Percentiles rank a stretch among this genome's conserved stretches.
phyloP scores from a whole-genome alignment of 2,329 filamentous ascomycete species.

The Claviceps sp. region DNA sequence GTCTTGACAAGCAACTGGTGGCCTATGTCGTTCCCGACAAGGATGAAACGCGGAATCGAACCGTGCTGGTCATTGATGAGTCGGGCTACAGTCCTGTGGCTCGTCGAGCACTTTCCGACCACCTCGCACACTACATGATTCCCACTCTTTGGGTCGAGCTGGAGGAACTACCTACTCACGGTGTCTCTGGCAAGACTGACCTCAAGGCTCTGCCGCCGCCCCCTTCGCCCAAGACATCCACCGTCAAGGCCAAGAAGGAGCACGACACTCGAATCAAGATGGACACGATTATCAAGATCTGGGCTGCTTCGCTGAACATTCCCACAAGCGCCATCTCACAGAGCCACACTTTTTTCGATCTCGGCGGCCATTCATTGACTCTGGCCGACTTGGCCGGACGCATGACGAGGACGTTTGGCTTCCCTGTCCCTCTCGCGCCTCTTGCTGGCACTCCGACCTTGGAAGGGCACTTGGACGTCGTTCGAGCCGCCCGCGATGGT shows the following conservation, averaged over 20 bases:
- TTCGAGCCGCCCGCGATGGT: constrained; percentile 58
- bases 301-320: constrained; percentile 58
- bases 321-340: constrained; percentile 47
- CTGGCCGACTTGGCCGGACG: constrained; percentile 66
- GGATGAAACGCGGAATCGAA: constrained; percentile 42
- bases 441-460: constrained; percentile 61
- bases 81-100: constrained; percentile 58
- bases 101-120: constrained; percentile 48
- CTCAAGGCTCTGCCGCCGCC: constrained; percentile 58
- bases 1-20: constrained; percentile 60
- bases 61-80: constrained; percentile 51
- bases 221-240: constrained; percentile 34
- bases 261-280: constrained; percentile 51
- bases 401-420: constrained; percentile 55
- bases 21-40: constrained; percentile 62
- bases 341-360: constrained; percentile 68
- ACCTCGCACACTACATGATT: constrained; percentile 74
- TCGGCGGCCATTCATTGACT: constrained; percentile 65
- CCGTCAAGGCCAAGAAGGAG: constrained; percentile 27
- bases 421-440: constrained; percentile 56
- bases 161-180: constrained; percentile 57
- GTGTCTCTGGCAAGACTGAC: constrained; percentile 68
- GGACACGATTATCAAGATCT: constrained; percentile 55
- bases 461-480: constrained; percentile 56
- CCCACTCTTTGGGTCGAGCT: constrained; percentile 65